Base-by-base conservation (phyloP, 352 stramenopile species). In the Globisporangium sylvaticum region DNA sequence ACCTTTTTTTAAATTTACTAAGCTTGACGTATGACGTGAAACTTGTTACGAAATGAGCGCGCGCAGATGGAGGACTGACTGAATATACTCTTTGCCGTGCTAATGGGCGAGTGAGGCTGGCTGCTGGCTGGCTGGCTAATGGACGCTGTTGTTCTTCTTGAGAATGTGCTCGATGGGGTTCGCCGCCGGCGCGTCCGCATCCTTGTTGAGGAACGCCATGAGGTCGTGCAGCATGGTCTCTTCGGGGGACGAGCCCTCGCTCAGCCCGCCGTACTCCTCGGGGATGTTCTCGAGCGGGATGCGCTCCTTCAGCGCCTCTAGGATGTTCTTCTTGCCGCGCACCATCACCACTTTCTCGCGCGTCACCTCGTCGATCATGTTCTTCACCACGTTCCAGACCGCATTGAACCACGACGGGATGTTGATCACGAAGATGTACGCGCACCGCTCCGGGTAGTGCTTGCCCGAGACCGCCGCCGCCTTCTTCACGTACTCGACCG, bases 391-490 rank as follows among this genome's bases (percentile, higher is more conserved):
- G 72, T 96, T 97, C 82, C 95, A 98, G 55, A 98, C 81, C 52
- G 90, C 83, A 63, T 86, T 90, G 72, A 98, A 98, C 95, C 95
- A 98, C 52, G 81, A 94, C 15, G 95, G 95, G 37, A 97, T 90
- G 76, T 98, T 98, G 65, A 98, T 90, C 32, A 98, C 80, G 25
- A 98, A 91, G 58, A 97, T 98, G 69, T 95, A 96, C 64, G 95
- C 89, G 44, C 89, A 97, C 22, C 95, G 84, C 71, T 97, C 89
- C 1, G 95, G 95, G 73, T 97, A 98, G 74, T 98, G 92, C 53
- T 84, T 84, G 31, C 90, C 90, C 50, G 96, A 97, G 34, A 97
- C 75, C 0, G 72, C 75, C 4, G 86, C 74, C 4, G 82, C 79
- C 63, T 91, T 90, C 57, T 81, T 82, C 62, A 96, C 81, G 65